Conservation (phyloP, 2,329 filamentous ascomycete genomes). For the Cytospora paraplurivora region DNA sequence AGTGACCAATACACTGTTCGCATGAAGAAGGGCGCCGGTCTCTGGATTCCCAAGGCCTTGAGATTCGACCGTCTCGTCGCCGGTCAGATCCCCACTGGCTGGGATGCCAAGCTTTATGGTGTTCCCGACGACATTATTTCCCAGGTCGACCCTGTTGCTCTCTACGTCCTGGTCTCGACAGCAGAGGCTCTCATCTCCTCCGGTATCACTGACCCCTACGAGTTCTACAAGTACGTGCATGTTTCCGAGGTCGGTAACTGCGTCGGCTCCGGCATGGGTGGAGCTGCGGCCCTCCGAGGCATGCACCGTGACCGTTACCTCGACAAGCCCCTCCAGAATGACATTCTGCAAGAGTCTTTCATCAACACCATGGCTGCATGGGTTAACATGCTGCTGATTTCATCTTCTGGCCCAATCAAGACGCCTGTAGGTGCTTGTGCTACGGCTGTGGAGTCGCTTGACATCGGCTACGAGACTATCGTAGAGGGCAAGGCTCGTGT, state of each 20-base stretch:
- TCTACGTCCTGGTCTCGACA: constrained; percentile 92
- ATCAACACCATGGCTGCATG: constrained; percentile 99
- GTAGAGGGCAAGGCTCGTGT: constrained; percentile 97
- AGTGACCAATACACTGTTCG: constrained; percentile 93
- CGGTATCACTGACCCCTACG: constrained; percentile 97
- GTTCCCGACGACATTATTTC: constrained; percentile 96
- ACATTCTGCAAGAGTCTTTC: constrained; percentile 98
- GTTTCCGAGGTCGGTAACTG: constrained; percentile 98
- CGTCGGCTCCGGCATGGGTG: constrained; percentile 97
- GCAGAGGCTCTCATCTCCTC: constrained; percentile 87
- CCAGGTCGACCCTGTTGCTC: constrained; percentile 93
- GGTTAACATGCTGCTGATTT: constrained; percentile 99
- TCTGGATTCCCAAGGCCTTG: constrained; percentile 95
- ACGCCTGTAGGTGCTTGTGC: constrained; percentile 97
- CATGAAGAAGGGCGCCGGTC: constrained; percentile 90
- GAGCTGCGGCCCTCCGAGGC: constrained; percentile 84
- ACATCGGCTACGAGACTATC: constrained; percentile 98
- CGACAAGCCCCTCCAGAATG: constrained; percentile 96
- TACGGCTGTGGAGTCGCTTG: constrained; percentile 94
- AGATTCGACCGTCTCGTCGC: constrained; percentile 97
- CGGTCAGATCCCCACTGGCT: constrained; percentile 94
- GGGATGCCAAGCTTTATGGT: constrained; percentile 95
- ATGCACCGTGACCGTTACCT: constrained; percentile 99
- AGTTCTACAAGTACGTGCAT: constrained; percentile 99
- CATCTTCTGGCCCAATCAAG: constrained; percentile 97